These are phyloP conservation scores for Astragalus membranaceus DNA, from an alignment of 306 rosid genomes.

Conservation along the genomic window DNA sequence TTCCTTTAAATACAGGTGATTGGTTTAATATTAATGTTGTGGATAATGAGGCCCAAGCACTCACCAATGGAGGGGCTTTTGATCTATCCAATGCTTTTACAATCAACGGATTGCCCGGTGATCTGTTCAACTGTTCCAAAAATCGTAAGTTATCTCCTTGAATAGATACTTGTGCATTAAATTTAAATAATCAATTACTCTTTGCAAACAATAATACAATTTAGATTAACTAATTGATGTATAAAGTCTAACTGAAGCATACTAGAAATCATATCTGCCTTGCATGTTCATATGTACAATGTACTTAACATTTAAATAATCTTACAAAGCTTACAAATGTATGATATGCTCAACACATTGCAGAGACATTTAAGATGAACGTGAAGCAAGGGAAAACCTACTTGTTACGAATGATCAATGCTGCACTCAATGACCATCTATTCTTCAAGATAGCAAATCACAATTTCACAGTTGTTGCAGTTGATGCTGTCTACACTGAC, in stretches of 20 bases:
- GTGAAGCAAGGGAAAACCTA: slow-evolving; percentile 43
- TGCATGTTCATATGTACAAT: no score
- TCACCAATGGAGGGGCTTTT: slow-evolving; percentile 21
- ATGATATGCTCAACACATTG: not conserved
- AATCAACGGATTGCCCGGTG: slow-evolving; percentile 56
- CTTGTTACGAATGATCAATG: slow-evolving; percentile 46
- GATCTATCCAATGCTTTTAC: slow-evolving; percentile 36
- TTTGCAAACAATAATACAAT: no score
- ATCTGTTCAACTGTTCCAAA: slow-evolving; percentile 41
- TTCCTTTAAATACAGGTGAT: slow-evolving; percentile 32
- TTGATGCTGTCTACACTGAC: slow-evolving; percentile 51
- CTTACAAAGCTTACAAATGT: not conserved
- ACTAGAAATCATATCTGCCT: no score
- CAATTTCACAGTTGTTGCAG: slow-evolving; percentile 42
- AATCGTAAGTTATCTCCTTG: not conserved
- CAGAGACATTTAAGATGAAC: slow-evolving; percentile 21
- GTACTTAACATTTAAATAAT: no score
- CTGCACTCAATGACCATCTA: slow-evolving; percentile 46
- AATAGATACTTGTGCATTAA: not conserved
- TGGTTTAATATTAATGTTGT: slow-evolving; percentile 52
- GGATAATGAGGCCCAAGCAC: slow-evolving; percentile 26
- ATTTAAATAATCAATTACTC: no score
- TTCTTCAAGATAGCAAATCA: slow-evolving; percentile 54
- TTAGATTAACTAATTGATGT: no score
- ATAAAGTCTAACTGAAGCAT: no score